A percentile compares a stretch with the other conserved stretches of the same genome.
phyloP scores from a whole-genome alignment of 2,329 filamentous ascomycete genomes.

The Monosporascus ibericus region DNA sequence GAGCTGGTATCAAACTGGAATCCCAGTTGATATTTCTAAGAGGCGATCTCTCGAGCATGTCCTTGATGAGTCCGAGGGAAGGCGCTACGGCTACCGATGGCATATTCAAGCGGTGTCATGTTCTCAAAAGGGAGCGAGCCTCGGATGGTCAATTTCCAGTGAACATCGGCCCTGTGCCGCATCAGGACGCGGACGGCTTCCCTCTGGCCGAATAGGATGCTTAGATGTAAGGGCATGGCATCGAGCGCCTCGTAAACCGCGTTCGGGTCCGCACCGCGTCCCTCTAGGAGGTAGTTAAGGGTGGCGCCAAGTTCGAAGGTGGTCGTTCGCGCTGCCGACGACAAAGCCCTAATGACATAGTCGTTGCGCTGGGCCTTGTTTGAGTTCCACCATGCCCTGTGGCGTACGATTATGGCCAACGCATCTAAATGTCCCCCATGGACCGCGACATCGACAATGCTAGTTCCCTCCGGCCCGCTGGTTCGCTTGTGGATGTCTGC shows the following conservation, averaged over 20 bases:
- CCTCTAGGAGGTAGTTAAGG: neutral
- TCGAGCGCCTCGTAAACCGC: neutral
- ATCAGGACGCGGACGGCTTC: neutral
- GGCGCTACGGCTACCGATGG: constrained; percentile 7
- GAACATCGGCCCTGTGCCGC: constrained; percentile 3
- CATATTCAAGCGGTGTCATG: constrained; percentile 14
- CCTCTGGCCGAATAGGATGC: neutral
- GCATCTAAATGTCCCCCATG: neutral
- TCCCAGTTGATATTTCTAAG: neutral
- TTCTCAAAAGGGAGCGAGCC: constrained; percentile 3
- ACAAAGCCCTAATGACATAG: neutral
- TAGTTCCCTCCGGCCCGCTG: neutral
- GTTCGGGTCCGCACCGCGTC: neutral
- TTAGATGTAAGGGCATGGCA: neutral
- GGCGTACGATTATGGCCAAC: neutral
- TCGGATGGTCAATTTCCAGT: constrained; percentile 3
- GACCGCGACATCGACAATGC: neutral
- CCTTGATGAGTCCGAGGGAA: neutral
- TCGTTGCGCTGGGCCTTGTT: neutral
- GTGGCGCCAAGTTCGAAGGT: neutral
- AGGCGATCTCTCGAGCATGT: constrained; percentile 1
- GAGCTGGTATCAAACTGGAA: neutral
- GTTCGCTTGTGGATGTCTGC: constrained; percentile 1
- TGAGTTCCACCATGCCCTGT: neutral
- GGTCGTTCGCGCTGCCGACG: neutral